These are phyloP conservation scores for Paraconiothyrium sp. DNA, from an alignment of 2,329 filamentous ascomycete genomes.

Conservation along the genomic window DNA sequence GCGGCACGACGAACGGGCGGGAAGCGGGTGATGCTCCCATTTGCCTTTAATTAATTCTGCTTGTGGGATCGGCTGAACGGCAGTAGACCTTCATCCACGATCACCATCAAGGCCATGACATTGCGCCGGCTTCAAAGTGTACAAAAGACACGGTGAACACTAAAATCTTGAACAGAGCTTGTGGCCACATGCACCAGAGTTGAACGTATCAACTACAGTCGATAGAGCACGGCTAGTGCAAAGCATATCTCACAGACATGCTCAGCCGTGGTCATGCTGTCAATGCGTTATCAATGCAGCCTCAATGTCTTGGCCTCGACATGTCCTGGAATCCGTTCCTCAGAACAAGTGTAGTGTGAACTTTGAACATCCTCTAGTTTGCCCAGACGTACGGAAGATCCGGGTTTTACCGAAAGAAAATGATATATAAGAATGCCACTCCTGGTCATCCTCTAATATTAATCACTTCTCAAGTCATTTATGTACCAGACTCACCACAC, in stretches of 20 bases:
- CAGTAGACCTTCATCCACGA: neutral
- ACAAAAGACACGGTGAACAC: neutral
- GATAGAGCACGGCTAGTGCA: neutral
- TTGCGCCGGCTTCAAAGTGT: neutral
- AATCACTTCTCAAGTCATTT: neutral
- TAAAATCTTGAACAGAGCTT: neutral
- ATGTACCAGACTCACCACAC: neutral
- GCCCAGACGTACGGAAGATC: neutral
- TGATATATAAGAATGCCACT: neutral
- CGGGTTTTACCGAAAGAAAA: neutral
- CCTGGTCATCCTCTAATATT: neutral
- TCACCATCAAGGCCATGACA: neutral
- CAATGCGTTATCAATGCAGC: neutral
- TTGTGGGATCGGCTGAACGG: neutral
- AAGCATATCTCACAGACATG: neutral
- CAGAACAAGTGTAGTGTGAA: neutral
- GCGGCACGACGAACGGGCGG: conserved; percentile 1
- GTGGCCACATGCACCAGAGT: neutral
- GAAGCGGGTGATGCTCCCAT: neutral
- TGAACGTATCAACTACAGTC: neutral
- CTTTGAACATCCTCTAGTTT: neutral
- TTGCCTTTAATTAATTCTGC: neutral
- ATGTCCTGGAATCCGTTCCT: neutral
- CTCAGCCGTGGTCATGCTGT: neutral
- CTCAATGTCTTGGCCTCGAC: neutral